Evolutionary conservation across 176 grass and related monocot species (phyloP).

Genomic region (Oryza brachyantha): DNA sequence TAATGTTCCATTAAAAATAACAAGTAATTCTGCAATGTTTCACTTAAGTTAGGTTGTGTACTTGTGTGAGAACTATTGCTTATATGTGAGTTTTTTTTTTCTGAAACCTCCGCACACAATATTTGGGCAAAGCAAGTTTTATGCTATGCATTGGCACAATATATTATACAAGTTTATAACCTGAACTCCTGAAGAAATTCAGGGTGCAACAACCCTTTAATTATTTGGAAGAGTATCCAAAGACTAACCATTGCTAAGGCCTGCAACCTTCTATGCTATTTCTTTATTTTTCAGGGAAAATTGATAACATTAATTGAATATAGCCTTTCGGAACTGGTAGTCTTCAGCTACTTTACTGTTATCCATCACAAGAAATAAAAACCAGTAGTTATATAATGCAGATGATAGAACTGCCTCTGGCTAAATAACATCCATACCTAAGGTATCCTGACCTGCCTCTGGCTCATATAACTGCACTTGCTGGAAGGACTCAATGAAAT

Average conservation of each 20-base stretch:
- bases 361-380: background rate
- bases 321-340: background rate
- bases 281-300: background rate
- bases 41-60: background rate
- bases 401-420: background rate
- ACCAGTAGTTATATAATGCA: background rate
- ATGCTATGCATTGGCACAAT: background rate
- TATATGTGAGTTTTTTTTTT: background rate
- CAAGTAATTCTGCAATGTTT: background rate
- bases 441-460: slow-evolving; percentile 37
- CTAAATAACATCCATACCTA: slow-evolving; percentile 49
- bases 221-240: slow-evolving; percentile 5
- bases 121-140: background rate
- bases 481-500: slow-evolving; percentile 64
- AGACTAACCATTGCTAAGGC: background rate
- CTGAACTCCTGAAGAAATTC: background rate
- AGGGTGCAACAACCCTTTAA: background rate
- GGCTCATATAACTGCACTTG: slow-evolving; percentile 61
- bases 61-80: too few species aligned
- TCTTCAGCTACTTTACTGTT: background rate
- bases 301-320: background rate
- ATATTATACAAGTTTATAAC: background rate
- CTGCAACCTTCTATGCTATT: background rate
- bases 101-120: background rate
- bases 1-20: background rate